These are phyloP conservation scores for Hypericum perforatum DNA, from an alignment of 345 rosid genomes.

Conservation along the genomic window DNA sequence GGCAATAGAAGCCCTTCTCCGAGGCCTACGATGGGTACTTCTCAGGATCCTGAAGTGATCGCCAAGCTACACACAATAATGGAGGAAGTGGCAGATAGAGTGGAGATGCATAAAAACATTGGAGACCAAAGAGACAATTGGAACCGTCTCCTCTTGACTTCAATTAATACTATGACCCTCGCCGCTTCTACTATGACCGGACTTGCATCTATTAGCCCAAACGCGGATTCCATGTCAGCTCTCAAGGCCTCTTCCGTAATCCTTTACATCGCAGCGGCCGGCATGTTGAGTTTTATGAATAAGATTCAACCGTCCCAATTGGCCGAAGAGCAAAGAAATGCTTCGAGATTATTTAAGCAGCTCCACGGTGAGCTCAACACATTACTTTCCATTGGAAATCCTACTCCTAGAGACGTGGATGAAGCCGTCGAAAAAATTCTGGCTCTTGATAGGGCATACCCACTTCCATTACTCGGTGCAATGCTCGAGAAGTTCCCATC, in stretches of 20 bases:
- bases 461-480: too few relatives aligned
- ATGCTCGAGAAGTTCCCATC: too few relatives aligned
- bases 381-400: conserved; percentile 2
- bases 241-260: conserved; percentile 30
- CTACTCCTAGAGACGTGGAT: not conserved
- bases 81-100: conserved; percentile 49
- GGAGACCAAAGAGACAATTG: conserved; percentile 58
- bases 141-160: conserved; percentile 53
- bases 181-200: conserved; percentile 51
- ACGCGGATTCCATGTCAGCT: conserved; percentile 18
- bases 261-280: conserved; percentile 32
- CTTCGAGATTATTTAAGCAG: conserved; percentile 33
- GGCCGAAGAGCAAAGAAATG: conserved; percentile 46
- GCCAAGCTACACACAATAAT: conserved; percentile 36
- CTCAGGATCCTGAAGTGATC: conserved; percentile 12
- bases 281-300: conserved; percentile 35
- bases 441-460: conserved; percentile 14
- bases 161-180: conserved; percentile 62
- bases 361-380: conserved; percentile 20
- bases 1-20: not conserved
- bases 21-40: not conserved
- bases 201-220: conserved; percentile 20
- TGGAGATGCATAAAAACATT: conserved; percentile 62
- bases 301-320: conserved; percentile 57
- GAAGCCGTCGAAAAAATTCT: conserved; percentile 16